Percentiles rank a stretch among this genome's conserved stretches.
These are phyloP conservation scores for Halophytophthora batemanensis DNA, from an alignment of 352 stramenopile species.

Conservation along the genomic window DNA sequence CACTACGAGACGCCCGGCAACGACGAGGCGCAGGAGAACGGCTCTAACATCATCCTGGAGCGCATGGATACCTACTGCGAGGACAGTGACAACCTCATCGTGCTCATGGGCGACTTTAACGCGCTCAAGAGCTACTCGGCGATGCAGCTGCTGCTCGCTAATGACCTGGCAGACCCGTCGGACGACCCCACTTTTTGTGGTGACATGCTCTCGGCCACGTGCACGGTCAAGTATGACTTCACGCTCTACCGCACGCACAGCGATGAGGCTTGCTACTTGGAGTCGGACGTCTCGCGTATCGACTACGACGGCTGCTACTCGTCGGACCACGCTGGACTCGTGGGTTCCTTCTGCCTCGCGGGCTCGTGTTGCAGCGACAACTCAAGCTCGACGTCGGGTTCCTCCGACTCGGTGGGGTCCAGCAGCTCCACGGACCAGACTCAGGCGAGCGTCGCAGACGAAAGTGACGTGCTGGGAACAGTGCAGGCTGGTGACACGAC, in stretches of 20 bases:
- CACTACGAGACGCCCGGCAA: conserved; percentile 83
- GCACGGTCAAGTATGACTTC: conserved; percentile 74
- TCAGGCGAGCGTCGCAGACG: conserved; percentile 11
- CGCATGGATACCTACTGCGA: conserved; percentile 50
- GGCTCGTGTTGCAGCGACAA: conserved; percentile 54
- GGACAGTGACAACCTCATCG: conserved; percentile 50
- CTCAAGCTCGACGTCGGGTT: conserved; percentile 24
- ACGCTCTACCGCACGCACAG: conserved; percentile 39
- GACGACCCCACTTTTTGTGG: conserved; percentile 64
- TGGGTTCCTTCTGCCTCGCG: conserved; percentile 57
- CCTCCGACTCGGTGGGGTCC: not conserved
- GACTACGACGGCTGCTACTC: conserved; percentile 68
- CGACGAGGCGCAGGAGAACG: conserved; percentile 63
- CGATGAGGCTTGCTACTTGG: conserved; percentile 42
- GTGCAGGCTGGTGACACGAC: conserved; percentile 21
- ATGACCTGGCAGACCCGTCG: conserved; percentile 46
- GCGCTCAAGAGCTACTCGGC: conserved; percentile 59
- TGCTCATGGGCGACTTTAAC: conserved; percentile 75
- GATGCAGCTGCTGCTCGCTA: conserved; percentile 54
- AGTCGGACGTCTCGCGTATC: conserved; percentile 60
- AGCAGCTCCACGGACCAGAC: conserved; percentile 1
- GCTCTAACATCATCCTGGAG: conserved; percentile 61
- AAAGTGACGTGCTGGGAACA: conserved; percentile 24
- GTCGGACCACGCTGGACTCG: conserved; percentile 63
- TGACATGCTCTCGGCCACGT: conserved; percentile 55